Base-by-base conservation (phyloP, 139 green algal species). In the Volvox africanus region DNA sequence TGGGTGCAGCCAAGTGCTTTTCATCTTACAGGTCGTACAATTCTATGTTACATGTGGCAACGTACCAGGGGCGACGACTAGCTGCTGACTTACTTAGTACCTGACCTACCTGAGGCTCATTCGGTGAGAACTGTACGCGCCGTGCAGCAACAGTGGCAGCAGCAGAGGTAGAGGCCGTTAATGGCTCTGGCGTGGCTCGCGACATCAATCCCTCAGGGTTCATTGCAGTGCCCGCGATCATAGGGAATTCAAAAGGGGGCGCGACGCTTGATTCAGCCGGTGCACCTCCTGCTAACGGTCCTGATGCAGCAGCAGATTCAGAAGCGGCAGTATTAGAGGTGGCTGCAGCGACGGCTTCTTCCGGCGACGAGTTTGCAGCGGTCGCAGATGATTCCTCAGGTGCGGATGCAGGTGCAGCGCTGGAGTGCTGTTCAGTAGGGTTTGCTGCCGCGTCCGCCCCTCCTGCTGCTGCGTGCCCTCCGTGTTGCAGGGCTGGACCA, bases 41-140 rank as follows among this genome's bases (percentile, higher is more conserved):
- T 9, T 55, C 5, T 55, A 55, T 55, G 5, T 55, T 55, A 14
- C 44, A 55, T 55, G 44, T n/a, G 44, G 9, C 9, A 14, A 9
- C 9, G 44, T 55, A 55, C 44, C n/a, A 55, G 9, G 44, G 44
- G 44, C 9, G 44, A 55, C 44, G 44, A 55, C 44, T 55, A 55
- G 44, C 9, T 55, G 44, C 44, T 55, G 44, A 55, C 44, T 9
- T 55, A 55, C 5, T 55, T 55, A 14, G 5, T 55, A 9, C 44
- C 44, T 55, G 44, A 55, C 65, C 6, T 33, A 77, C 81, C 81
- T 87, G 61, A 18, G 81, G 81, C 81, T 78, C 44, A 20, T 76
- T 73, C 19, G 61, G 61, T 20, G 81, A 87, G 61, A 87, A 87
- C 30, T 87, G 81, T 33, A 87, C 81, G 9, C 81, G 61, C 3